Percentiles rank a stretch among this genome's conserved stretches.
phyloP scores from a whole-genome alignment of 768 basidiomycete species.

The Phylloporus arenicola region DNA sequence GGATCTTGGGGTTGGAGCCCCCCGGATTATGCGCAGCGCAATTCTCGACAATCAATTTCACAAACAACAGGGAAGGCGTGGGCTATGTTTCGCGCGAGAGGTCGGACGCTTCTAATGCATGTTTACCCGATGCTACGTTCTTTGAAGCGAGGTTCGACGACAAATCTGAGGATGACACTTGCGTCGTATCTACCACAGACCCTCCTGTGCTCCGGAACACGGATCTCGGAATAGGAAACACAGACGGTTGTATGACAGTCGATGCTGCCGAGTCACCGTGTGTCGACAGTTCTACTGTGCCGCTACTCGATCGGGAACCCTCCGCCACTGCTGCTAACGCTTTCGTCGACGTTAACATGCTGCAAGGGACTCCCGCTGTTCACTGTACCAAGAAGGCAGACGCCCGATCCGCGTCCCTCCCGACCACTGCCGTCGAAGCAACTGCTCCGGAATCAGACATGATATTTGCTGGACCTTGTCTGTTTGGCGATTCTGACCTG shows the following conservation, averaged over 20 bases:
- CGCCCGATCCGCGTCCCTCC: background rate
- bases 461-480: constrained; percentile 23
- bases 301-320: background rate
- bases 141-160: background rate
- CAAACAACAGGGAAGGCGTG: constrained; percentile 24
- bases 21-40: background rate
- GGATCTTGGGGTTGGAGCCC: constrained; percentile 18
- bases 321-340: background rate
- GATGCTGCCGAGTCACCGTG: background rate
- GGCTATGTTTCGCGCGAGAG: constrained; percentile 12
- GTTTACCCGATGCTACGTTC: background rate
- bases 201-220: background rate
- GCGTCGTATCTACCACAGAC: background rate
- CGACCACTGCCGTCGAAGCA: background rate
- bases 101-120: background rate
- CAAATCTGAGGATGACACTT: background rate
- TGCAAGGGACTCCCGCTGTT: background rate
- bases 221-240: background rate
- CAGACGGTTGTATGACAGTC: background rate
- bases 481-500: constrained; percentile 28
- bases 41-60: constrained; percentile 11
- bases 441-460: background rate
- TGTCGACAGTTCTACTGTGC: background rate
- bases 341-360: background rate
- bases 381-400: background rate